These are phyloP conservation scores for Ceratobasidium sp. DNA, from an alignment of 1,284 basidiomycete species.

Conservation along the genomic window DNA sequence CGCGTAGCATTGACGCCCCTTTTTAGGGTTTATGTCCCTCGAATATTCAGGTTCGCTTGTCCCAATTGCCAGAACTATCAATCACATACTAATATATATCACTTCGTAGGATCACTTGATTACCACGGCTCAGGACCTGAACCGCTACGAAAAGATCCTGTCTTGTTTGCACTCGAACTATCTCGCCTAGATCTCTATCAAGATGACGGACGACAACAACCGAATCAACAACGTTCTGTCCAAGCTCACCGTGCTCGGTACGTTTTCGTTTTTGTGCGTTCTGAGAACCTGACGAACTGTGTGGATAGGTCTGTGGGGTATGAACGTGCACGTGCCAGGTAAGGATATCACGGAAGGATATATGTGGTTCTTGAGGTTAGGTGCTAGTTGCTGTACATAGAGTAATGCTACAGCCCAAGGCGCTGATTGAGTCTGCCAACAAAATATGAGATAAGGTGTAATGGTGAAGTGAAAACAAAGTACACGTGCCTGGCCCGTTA, in stretches of 20 bases:
- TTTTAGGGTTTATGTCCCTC: constrained; percentile 96
- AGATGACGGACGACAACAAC: constrained; percentile 99
- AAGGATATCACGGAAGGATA: constrained; percentile 68
- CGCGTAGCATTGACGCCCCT: too few relatives aligned
- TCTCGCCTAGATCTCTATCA: constrained; percentile 96
- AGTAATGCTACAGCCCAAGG: not conserved
- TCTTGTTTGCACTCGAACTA: constrained; percentile 99
- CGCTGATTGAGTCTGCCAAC: too few relatives aligned
- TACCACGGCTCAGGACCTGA: constrained; percentile 98
- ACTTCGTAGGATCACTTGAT: constrained; percentile 89
- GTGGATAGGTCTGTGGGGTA: constrained; percentile 80
- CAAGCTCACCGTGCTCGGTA: constrained; percentile 98
- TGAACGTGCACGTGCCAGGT: constrained; percentile 94
- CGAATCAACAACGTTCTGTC: constrained; percentile 99
- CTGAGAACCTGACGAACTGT: not conserved
- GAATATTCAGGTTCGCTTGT: constrained; percentile 77
- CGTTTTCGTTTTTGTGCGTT: constrained; percentile 97
- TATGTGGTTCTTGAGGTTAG: constrained; percentile 51
- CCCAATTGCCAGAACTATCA: not conserved
- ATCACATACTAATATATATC: not conserved
- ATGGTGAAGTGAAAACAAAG: too few relatives aligned
- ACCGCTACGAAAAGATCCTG: constrained; percentile 99
- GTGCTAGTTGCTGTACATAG: not conserved
- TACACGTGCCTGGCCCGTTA: too few relatives aligned
- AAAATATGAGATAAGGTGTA: too few relatives aligned